Evolutionary conservation across 2,329 filamentous ascomycete genomes (phyloP), one percentile per base, ranked within the genome.

Genomic region (Seiridium unicorne): DNA sequence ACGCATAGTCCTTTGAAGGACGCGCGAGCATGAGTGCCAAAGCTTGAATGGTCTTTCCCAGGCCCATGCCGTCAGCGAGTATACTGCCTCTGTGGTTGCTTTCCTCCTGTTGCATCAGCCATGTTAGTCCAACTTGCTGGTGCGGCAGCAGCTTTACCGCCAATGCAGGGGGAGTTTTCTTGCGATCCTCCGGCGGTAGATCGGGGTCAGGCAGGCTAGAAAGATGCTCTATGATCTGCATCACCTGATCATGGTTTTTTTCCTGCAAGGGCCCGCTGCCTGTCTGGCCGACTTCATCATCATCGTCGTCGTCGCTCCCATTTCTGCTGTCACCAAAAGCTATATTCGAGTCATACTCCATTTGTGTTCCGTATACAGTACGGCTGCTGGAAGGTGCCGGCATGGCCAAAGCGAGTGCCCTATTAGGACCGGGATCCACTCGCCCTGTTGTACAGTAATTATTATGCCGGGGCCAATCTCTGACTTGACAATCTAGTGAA

Each of bases 1-100:
- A 55, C 13, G 55, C 53, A 34, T 38, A 59, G 35, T 71, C 60
- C 36, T 48, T 62, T 1, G 70, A 66, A 8, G 68, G 69, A 46
- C 60, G 66, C 7, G 63, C 66, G 4, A 72, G 58, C 7, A 72
- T 71, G 36, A 72, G 58, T 36, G 70, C 65, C 35, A 72, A 61
- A 3, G 70, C 69, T 58, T 71, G 67, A 32, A 72, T 63, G 7
- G 70, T 72, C 61, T 72, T 72, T 47, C 70, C 70, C 31, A 72
- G 51, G 7, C 70, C 70, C 70, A 72, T 71, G 5, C 66, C 69
- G 44, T 72, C 61, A 51, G 70, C 70, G 40, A 72, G 68, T 51
- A 72, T 66, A 2, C 67, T 68, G 3, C 69, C 69, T 59, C 69
- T 71, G 18, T 64, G 58, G 4, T 36, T 3, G 44, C 66, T 64